These are phyloP conservation scores for Mrakia frigida DNA, from an alignment of 768 basidiomycete genomes.

Conservation along the genomic window DNA sequence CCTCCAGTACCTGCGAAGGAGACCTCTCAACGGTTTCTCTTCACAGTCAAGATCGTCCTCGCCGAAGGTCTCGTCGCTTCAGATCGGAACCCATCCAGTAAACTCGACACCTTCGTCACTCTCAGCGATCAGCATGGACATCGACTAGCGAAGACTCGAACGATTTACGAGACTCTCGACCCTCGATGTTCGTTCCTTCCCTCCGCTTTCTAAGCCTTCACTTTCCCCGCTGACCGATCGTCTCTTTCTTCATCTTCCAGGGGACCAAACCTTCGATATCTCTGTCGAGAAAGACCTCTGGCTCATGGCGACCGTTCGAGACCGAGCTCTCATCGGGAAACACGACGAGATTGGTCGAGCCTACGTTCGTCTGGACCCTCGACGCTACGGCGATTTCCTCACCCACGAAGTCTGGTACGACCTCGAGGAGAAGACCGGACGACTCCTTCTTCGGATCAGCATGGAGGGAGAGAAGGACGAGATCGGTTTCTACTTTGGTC, in stretches of 20 bases:
- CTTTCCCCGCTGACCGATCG: background rate
- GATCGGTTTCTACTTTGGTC: slow-evolving; percentile 92
- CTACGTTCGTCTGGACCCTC: slow-evolving; percentile 86
- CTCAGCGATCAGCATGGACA: slow-evolving; percentile 87
- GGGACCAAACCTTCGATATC: slow-evolving; percentile 96
- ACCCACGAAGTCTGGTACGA: slow-evolving; percentile 90
- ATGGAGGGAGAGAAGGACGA: slow-evolving; percentile 99
- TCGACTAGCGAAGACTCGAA: slow-evolving; percentile 87
- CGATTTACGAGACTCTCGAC: slow-evolving; percentile 81
- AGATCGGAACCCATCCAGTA: slow-evolving; percentile 71
- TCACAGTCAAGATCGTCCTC: slow-evolving; percentile 86
- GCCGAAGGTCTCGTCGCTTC: slow-evolving; percentile 79
- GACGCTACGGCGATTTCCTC: slow-evolving; percentile 78
- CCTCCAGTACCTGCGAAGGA: slow-evolving; percentile 52
- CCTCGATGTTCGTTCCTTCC: slow-evolving; percentile 69
- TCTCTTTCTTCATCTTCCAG: slow-evolving; percentile 45
- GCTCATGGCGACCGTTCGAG: slow-evolving; percentile 92
- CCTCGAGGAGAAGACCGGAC: slow-evolving; percentile 67
- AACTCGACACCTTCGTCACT: slow-evolving; percentile 85
- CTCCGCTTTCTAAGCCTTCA: slow-evolving; percentile 24
- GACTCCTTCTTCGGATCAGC: slow-evolving; percentile 78
- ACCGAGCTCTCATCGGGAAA: slow-evolving; percentile 83
- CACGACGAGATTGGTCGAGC: slow-evolving; percentile 81
- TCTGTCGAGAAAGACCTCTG: slow-evolving; percentile 90
- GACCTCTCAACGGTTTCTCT: slow-evolving; percentile 67